Conservation (phyloP, 257 asterid genomes). For the Paraleonurus japonicus region DNA sequence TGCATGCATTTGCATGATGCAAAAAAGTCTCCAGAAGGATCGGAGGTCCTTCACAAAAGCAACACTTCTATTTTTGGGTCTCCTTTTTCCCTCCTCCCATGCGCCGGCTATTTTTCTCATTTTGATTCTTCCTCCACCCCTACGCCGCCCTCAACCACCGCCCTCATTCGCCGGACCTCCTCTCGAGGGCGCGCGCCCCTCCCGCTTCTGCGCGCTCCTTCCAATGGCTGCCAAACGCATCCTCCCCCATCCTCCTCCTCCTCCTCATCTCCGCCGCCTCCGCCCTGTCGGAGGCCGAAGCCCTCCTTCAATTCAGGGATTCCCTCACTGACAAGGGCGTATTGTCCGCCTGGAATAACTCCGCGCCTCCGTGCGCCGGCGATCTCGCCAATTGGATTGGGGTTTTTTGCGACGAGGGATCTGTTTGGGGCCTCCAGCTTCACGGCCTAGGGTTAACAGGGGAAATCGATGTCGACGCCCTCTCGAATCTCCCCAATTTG, state of each 20-base stretch:
- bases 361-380: conserved; percentile 41
- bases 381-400: conserved; percentile 38
- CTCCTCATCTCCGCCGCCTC: not conserved
- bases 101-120: conserved; percentile 22
- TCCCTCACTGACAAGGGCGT: conserved; percentile 34
- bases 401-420: conserved; percentile 41
- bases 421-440: conserved; percentile 60
- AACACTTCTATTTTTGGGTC: conserved; percentile 1
- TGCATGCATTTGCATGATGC: conserved; percentile 28
- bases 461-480: conserved; percentile 50
- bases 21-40: conserved; percentile 17
- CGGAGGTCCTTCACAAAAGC: not conserved
- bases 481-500: conserved; percentile 38
- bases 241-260: not conserved
- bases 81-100: not conserved
- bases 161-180: conserved; percentile 19
- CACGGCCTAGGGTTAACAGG: conserved; percentile 69
- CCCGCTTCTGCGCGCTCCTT: conserved; percentile 8
- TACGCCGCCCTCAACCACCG: conserved; percentile 33
- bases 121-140: not conserved
- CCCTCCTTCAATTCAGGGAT: conserved; percentile 40
- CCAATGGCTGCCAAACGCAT: conserved; percentile 31
- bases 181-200: conserved; percentile 51
- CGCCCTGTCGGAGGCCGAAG: conserved; percentile 31
- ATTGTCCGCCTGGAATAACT: conserved; percentile 33